Percentiles rank a stretch among this genome's conserved stretches.
Conservation (phyloP, 176 grass and related monocot species). For the Oryza meridionalis region DNA sequence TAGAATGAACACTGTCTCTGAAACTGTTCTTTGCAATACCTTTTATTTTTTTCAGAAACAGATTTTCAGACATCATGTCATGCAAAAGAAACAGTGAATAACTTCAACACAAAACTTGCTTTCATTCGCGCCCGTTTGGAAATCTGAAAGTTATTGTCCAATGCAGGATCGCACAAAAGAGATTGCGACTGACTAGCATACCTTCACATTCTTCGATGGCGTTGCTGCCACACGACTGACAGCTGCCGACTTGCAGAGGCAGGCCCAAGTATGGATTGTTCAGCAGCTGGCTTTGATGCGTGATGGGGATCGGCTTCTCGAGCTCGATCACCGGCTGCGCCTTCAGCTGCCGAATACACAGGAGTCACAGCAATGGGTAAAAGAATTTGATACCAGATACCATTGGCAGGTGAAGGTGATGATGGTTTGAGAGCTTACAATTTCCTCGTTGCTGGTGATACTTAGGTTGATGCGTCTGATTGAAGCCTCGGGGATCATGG, state of each 20-base stretch:
- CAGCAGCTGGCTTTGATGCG: slow-evolving; percentile 28
- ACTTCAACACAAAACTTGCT: background rate
- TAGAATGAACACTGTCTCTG: background rate
- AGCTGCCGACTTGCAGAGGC: slow-evolving; percentile 35
- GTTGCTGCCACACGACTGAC: slow-evolving; percentile 30
- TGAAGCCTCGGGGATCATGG: background rate
- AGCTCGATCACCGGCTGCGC: background rate
- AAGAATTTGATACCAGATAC: background rate
- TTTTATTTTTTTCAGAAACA: background rate
- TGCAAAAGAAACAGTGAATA: background rate
- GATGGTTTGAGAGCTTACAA: slow-evolving; percentile 6
- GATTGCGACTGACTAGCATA: background rate
- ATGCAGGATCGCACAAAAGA: background rate
- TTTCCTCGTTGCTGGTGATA: slow-evolving; percentile 21
- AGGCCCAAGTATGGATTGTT: slow-evolving; percentile 33
- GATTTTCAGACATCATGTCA: background rate
- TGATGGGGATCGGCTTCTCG: slow-evolving; percentile 8
- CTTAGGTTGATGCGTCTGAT: slow-evolving; percentile 29
- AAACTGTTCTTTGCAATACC: background rate
- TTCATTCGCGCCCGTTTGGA: background rate
- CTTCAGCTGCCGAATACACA: slow-evolving; percentile 15
- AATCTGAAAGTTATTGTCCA: background rate
- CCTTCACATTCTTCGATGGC: slow-evolving; percentile 2
- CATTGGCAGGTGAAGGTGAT: background rate
- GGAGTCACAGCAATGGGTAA: background rate